Evolutionary conservation across 495 filamentous ascomycete genomes (phyloP).

Genomic region (Penicillium cataractarum): DNA sequence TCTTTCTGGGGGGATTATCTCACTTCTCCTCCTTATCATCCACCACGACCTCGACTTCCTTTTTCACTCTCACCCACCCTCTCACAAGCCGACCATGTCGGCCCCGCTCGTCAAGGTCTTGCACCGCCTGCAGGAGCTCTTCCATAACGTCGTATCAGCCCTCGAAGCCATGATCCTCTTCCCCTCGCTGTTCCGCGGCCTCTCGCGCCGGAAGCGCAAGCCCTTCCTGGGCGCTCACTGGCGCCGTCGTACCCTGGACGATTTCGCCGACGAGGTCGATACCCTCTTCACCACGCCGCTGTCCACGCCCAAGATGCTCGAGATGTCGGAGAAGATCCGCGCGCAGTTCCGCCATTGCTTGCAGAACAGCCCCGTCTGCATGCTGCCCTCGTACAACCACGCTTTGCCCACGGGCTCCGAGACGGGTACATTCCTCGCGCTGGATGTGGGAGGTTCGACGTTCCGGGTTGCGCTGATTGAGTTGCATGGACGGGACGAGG

Average conservation of each 20-base stretch:
- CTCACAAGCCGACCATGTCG: constrained; percentile 36
- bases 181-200: constrained; percentile 50
- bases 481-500: constrained; percentile 52
- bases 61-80: constrained; percentile 9
- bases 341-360: constrained; percentile 60
- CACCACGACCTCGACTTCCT: constrained; percentile 4
- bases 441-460: constrained; percentile 71
- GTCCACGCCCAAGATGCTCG: constrained; percentile 45
- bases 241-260: constrained; percentile 53
- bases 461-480: constrained; percentile 66
- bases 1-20: background rate
- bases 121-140: constrained; percentile 56
- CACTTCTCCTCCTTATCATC: background rate
- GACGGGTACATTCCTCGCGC: constrained; percentile 60
- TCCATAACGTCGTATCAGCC: constrained; percentile 54
- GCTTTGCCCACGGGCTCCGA: constrained; percentile 63
- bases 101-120: constrained; percentile 49
- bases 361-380: constrained; percentile 57
- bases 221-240: constrained; percentile 42
- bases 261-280: constrained; percentile 55
- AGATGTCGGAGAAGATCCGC: constrained; percentile 62
- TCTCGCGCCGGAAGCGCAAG: constrained; percentile 40
- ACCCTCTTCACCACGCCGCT: constrained; percentile 51
- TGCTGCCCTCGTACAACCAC: constrained; percentile 70
- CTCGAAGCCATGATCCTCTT: constrained; percentile 57